Conservation (phyloP, 768 basidiomycete genomes). For the Lactarius psammicola region DNA sequence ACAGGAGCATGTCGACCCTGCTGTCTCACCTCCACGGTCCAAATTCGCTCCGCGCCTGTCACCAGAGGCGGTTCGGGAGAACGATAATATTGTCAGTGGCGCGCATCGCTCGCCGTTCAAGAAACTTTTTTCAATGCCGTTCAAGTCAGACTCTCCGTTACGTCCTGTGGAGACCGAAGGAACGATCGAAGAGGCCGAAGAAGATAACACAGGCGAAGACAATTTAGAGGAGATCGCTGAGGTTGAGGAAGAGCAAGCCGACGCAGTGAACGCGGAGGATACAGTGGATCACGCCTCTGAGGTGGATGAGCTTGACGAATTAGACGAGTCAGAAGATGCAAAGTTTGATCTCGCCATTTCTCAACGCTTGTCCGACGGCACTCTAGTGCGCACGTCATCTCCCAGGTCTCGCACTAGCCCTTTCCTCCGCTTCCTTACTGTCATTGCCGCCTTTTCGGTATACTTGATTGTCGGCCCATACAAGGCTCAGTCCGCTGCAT, state of each 20-base stretch:
- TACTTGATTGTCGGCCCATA: slow-evolving; percentile 40
- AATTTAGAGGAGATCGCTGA: slow-evolving; percentile 6
- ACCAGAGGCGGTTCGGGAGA: slow-evolving; percentile 37
- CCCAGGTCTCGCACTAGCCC: slow-evolving; percentile 27
- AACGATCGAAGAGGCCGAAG: slow-evolving; percentile 29
- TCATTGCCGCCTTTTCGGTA: slow-evolving; percentile 38
- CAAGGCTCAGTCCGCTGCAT: slow-evolving; percentile 63
- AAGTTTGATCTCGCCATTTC: slow-evolving; percentile 36
- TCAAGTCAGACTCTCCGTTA: slow-evolving; percentile 19
- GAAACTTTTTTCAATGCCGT: slow-evolving; percentile 6
- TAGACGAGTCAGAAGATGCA: slow-evolving; percentile 27
- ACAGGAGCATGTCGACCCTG: slow-evolving; percentile 22
- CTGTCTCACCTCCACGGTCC: slow-evolving; percentile 48
- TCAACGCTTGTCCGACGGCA: slow-evolving; percentile 41
- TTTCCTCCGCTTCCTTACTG: slow-evolving; percentile 43
- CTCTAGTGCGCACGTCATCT: slow-evolving; percentile 26
- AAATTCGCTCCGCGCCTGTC: slow-evolving; percentile 57
- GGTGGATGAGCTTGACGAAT: slow-evolving; percentile 24
- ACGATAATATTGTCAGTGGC: slow-evolving; percentile 19
- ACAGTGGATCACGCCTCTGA: slow-evolving; percentile 5
- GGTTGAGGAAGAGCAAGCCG: slow-evolving; percentile 23
- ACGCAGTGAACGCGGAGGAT: slow-evolving; percentile 13
- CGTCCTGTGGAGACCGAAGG: slow-evolving; percentile 21
- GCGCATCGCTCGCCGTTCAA: slow-evolving; percentile 26
- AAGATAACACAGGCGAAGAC: slow-evolving; percentile 26